Percentiles rank a stretch among this genome's conserved stretches.
These are phyloP conservation scores for Schizophyllum amplum DNA, from an alignment of 1,284 basidiomycete genomes.

Conservation along the genomic window DNA sequence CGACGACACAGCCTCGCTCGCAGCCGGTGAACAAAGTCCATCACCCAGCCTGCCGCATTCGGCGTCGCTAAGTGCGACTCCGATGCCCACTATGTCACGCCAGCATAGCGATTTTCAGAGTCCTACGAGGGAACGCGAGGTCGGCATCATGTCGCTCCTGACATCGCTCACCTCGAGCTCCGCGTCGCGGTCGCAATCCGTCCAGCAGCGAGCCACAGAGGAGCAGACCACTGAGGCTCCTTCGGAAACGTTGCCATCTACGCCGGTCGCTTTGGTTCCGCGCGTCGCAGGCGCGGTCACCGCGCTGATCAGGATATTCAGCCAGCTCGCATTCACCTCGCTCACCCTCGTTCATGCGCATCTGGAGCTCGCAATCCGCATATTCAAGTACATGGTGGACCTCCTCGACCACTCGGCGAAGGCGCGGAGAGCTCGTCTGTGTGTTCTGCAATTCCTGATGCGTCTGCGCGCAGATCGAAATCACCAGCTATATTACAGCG, in stretches of 20 bases:
- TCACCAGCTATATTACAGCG: conserved; percentile 75
- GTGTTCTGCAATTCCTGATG: conserved; percentile 82
- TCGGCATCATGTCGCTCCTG: conserved; percentile 54
- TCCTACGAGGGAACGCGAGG: conserved; percentile 23
- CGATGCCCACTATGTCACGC: conserved; percentile 47
- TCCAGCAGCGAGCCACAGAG: conserved; percentile 24
- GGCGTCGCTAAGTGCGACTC: conserved; percentile 25
- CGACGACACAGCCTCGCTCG: conserved; percentile 31
- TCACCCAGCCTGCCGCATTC: conserved; percentile 18
- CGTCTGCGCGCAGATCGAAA: conserved; percentile 87
- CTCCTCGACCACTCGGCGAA: conserved; percentile 31
- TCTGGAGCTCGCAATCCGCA: conserved; percentile 38
- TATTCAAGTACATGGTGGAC: conserved; percentile 44
- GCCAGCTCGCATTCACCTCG: conserved; percentile 62
- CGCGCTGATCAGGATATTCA: conserved; percentile 60
- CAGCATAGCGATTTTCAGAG: conserved; percentile 45
- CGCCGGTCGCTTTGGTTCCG: conserved; percentile 5
- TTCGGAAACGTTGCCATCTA: conserved; percentile 19
- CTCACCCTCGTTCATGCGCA: conserved; percentile 38
- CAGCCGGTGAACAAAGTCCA: conserved; percentile 22
- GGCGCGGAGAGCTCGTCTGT: conserved; percentile 60
- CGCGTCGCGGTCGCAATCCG: conserved; percentile 49
- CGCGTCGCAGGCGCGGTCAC: conserved; percentile 39
- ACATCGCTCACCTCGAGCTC: conserved; percentile 47
- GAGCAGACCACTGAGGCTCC: conserved; percentile 20